Percentiles rank a stretch among this genome's conserved stretches.
These are phyloP conservation scores for Gryganskiella cystojenkinii DNA, from an alignment of 192 early-diverging fungal species.

Conservation along the genomic window DNA sequence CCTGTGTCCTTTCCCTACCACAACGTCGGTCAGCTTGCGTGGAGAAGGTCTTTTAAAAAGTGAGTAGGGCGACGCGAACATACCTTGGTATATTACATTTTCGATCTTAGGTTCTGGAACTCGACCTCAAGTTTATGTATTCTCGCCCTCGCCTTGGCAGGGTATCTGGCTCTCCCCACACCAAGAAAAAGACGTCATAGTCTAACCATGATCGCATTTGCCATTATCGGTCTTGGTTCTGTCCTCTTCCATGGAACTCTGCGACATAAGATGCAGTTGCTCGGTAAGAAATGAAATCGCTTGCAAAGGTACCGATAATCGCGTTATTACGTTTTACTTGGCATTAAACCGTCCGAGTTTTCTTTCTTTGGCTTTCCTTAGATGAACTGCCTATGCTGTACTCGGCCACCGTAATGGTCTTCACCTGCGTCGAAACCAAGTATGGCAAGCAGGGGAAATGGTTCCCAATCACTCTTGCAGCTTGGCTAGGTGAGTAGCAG, in stretches of 20 bases:
- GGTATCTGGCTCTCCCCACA: conserved; percentile 58
- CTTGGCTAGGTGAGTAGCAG: conserved; percentile 48
- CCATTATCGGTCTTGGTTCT: conserved; percentile 75
- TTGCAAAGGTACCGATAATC: background rate
- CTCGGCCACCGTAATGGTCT: conserved; percentile 39
- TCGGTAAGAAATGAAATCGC: conserved; percentile 50
- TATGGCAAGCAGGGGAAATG: conserved; percentile 56
- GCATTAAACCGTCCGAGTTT: background rate
- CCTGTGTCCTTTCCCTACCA: too few relatives aligned
- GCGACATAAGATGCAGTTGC: conserved; percentile 72
- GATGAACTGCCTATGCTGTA: conserved; percentile 51
- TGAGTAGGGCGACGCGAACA: too few relatives aligned
- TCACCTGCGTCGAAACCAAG: conserved; percentile 47
- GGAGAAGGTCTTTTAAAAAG: too few relatives aligned
- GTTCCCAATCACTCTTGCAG: conserved; percentile 54
- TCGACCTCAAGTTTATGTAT: conserved; percentile 68
- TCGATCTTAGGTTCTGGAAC: conserved; percentile 57
- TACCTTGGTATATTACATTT: too few relatives aligned
- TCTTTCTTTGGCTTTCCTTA: background rate
- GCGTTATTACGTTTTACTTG: too few relatives aligned
- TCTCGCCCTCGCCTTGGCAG: conserved; percentile 61
- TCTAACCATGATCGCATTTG: conserved; percentile 56
- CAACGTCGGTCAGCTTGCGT: too few relatives aligned
- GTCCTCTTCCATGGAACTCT: conserved; percentile 83
- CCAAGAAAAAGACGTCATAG: conserved; percentile 53